Conservation (phyloP, 768 basidiomycete genomes). For the Galerina sulciceps region DNA sequence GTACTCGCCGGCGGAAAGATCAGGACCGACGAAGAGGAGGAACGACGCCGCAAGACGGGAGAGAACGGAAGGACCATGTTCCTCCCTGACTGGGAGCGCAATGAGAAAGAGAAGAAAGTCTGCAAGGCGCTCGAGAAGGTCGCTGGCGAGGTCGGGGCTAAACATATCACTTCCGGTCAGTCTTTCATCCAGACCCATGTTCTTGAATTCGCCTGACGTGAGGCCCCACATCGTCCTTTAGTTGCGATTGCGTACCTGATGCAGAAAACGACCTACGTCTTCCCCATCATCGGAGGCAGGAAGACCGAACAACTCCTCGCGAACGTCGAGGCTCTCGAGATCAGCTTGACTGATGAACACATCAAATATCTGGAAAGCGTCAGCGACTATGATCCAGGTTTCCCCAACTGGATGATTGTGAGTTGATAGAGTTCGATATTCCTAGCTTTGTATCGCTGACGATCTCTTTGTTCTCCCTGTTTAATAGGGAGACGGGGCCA, state of each 20-base stretch:
- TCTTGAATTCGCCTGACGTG: not conserved
- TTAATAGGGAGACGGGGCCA: not conserved
- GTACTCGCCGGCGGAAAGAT: constrained; percentile 47
- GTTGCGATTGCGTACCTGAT: constrained; percentile 60
- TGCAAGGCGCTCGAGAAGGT: constrained; percentile 52
- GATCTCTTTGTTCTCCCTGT: not conserved
- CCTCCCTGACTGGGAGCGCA: constrained; percentile 46
- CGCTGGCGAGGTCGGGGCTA: constrained; percentile 51
- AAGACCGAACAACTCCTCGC: constrained; percentile 56
- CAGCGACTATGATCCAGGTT: constrained; percentile 50
- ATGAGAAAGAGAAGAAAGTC: constrained; percentile 43
- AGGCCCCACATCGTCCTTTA: constrained; percentile 5
- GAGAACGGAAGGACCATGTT: constrained; percentile 42
- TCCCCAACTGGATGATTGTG: constrained; percentile 40
- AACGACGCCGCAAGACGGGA: constrained; percentile 25
- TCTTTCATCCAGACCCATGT: constrained; percentile 34
- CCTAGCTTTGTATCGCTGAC: no score
- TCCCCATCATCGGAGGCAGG: constrained; percentile 55
- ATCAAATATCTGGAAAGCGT: constrained; percentile 48
- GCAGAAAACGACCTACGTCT: constrained; percentile 57
- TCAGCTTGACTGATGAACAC: constrained; percentile 48
- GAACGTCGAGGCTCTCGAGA: constrained; percentile 55
- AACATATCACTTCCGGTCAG: constrained; percentile 48
- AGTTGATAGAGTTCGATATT: constrained; percentile 11
- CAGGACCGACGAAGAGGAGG: constrained; percentile 52